Conservation (phyloP, 139 green algal genomes). For the Chlorella sp. region DNA sequence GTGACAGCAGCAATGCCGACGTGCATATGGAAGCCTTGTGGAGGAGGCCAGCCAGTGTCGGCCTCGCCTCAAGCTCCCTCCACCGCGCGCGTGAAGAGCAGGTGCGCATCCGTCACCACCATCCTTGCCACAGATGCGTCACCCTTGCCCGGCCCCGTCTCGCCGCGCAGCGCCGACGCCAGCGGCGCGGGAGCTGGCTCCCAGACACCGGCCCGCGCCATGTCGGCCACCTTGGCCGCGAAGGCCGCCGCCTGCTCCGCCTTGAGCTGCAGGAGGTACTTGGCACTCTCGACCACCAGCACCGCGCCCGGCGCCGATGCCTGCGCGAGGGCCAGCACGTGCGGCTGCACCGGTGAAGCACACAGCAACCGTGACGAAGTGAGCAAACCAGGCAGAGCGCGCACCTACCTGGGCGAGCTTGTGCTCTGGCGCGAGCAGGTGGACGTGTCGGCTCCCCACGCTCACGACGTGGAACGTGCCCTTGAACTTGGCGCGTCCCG, state of each 20-base stretch:
- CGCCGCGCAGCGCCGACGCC: neutral
- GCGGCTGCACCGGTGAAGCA: neutral
- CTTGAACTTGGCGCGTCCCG: conserved; percentile 12
- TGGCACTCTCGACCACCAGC: conserved; percentile 41
- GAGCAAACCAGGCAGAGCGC: neutral
- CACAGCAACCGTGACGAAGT: neutral
- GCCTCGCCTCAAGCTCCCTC: too few species aligned
- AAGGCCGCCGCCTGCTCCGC: conserved; percentile 33
- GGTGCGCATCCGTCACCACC: conserved; percentile 1
- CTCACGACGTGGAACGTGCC: conserved; percentile 31
- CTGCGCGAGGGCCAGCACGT: neutral
- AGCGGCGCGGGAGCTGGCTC: neutral
- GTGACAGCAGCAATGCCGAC: too few species aligned
- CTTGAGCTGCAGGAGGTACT: conserved; percentile 49
- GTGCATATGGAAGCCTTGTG: too few species aligned
- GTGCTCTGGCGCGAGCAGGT: conserved; percentile 32
- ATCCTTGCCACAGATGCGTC: neutral
- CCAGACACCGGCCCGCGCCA: conserved; percentile 1
- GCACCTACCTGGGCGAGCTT: conserved; percentile 10
- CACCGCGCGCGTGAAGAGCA: too few species aligned
- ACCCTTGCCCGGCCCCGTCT: neutral
- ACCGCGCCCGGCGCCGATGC: conserved; percentile 12
- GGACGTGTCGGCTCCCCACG: conserved; percentile 44
- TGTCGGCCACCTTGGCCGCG: conserved; percentile 19
- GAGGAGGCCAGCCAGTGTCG: too few species aligned